Conservation (phyloP, 140 eudicot species). For the Stevia rebaudiana region DNA sequence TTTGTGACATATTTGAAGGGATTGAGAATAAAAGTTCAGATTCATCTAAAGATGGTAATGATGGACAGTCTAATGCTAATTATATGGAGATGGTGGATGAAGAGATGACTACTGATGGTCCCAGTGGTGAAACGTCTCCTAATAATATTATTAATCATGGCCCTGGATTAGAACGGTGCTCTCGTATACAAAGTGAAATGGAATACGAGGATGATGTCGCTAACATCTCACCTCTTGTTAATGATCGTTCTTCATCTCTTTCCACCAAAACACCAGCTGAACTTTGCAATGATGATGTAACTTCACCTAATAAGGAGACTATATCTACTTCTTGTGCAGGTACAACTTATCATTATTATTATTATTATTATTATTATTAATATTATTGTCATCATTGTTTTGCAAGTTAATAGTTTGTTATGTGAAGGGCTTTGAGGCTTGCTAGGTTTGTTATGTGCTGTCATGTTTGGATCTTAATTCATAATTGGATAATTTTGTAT, state of each 20-base stretch:
- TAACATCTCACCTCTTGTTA: slow-evolving; percentile 21
- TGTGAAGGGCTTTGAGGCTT: slow-evolving; percentile 21
- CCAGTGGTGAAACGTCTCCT: slow-evolving; percentile 32
- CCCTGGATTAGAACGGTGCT: slow-evolving; percentile 52
- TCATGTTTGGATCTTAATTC: slow-evolving; percentile 12
- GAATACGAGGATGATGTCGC: slow-evolving; percentile 29
- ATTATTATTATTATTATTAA: background rate
- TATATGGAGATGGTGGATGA: slow-evolving; percentile 45
- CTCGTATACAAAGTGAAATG: slow-evolving; percentile 34
- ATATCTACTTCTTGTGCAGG: slow-evolving; percentile 32
- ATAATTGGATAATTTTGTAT: slow-evolving; percentile 12
- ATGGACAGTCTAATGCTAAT: slow-evolving; percentile 39
- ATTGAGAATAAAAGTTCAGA: slow-evolving; percentile 39
- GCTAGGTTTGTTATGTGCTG: slow-evolving; percentile 21
- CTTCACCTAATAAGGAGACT: slow-evolving; percentile 19
- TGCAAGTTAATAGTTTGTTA: slow-evolving; percentile 6
- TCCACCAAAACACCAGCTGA: slow-evolving; percentile 27
- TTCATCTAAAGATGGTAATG: slow-evolving; percentile 37
- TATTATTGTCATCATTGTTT: background rate
- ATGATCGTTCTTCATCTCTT: slow-evolving; percentile 20
- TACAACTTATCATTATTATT: background rate
- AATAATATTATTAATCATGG: slow-evolving; percentile 28
- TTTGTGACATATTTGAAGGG: slow-evolving; percentile 66
- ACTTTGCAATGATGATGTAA: slow-evolving; percentile 25
- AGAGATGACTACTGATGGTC: slow-evolving; percentile 30